Conservation (phyloP, 2,329 filamentous ascomycete species). For the Aspergillus flavus region DNA sequence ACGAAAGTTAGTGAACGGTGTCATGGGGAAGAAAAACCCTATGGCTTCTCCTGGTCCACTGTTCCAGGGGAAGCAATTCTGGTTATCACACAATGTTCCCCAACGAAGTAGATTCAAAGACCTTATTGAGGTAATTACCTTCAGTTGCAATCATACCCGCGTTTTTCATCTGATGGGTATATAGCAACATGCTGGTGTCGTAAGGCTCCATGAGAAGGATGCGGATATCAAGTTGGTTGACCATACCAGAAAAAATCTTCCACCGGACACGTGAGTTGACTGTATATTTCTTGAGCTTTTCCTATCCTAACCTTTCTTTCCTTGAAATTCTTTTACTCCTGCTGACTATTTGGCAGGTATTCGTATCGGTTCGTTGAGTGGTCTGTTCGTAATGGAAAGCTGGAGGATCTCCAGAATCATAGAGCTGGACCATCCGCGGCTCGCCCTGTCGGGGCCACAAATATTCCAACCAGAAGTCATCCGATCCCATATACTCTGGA, state of each 20-base stretch:
- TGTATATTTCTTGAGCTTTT: not conserved
- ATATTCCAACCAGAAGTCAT: slow-evolving; percentile 37
- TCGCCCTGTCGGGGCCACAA: slow-evolving; percentile 48
- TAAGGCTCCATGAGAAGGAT: slow-evolving; percentile 56
- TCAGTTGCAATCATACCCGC: not conserved
- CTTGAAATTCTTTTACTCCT: not conserved
- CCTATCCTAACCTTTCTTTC: slow-evolving; percentile 7
- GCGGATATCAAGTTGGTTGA: slow-evolving; percentile 64
- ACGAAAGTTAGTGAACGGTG: not conserved
- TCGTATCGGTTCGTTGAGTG: slow-evolving; percentile 62
- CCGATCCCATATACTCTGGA: slow-evolving; percentile 41
- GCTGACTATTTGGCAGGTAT: slow-evolving; percentile 38
- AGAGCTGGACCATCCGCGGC: slow-evolving; percentile 48
- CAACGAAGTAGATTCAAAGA: slow-evolving; percentile 51
- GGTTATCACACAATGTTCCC: slow-evolving; percentile 59
- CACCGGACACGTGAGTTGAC: slow-evolving; percentile 49
- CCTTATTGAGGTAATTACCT: slow-evolving; percentile 47
- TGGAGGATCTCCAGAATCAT: slow-evolving; percentile 54
- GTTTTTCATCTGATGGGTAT: slow-evolving; percentile 2
- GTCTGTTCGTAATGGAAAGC: slow-evolving; percentile 52
- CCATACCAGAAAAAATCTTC: slow-evolving; percentile 54
- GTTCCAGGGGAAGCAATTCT: slow-evolving; percentile 61
- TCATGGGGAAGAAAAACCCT: not conserved
- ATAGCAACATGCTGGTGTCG: slow-evolving; percentile 57
- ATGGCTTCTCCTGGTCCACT: slow-evolving; percentile 32